Evolutionary conservation across 352 stramenopile species (phyloP), one percentile per base, ranked within the genome.

Genomic region (Globisporangium canariense): DNA sequence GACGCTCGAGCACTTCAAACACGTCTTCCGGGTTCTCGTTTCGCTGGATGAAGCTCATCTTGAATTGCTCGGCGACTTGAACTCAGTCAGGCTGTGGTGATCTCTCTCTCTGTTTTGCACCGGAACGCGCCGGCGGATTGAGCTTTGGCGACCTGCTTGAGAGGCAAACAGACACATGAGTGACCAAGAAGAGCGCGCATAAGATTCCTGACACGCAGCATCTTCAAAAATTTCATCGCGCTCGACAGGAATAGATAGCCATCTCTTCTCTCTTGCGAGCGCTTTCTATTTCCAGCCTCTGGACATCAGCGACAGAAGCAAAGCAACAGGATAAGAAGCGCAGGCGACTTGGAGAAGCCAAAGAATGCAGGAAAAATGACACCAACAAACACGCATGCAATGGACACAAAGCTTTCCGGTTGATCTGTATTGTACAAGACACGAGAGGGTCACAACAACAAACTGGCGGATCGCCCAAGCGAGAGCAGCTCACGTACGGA

Each of bases 1-100:
- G 81, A 25, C 77, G 79, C 61, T 91, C 81, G 32, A 93, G 73
- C 58, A 91, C 81, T 58, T 93, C 82, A 54, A 86, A 90, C 50
- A 89, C 74, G 43, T 78, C 82, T 62, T 89, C 79, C 4, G 85
- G 85, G 74, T 91, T 79, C 32, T 81, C 77, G 60, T 83, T 75
- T 34, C 68, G 74, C 69, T 88, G 78, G 72, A 91, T 89, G 32
- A 73, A 87, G 50, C 73, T 64, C 82, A 91, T 91, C 11, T 53
- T 34, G 36, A 41, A 9, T 53, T n/a, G 10, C 10, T 34, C 28
- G 20, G 25, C 34, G 9, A 7, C 25, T 28, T 28, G 25, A 28
- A 28, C 25, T 28, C 2, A 28, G 25, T 28, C 25, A 28, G 25
- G 25, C 25, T 28, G 25, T 28, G 25, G 25, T 28, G 25, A 28